These are phyloP conservation scores for Schizophyllum amplum DNA, from an alignment of 1,284 basidiomycete species.

Conservation along the genomic window DNA sequence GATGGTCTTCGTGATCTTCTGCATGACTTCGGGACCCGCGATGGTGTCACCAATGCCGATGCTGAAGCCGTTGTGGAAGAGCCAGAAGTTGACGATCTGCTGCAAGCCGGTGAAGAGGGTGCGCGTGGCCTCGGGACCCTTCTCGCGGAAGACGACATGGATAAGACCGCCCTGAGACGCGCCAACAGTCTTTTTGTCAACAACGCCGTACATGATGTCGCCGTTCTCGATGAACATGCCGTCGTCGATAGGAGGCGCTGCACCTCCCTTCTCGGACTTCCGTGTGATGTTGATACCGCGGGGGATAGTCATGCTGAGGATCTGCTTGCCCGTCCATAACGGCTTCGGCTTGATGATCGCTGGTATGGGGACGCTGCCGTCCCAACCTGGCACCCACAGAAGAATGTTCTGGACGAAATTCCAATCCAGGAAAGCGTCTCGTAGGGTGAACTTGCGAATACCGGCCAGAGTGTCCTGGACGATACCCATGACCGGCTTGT, in stretches of 20 bases:
- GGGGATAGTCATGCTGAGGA: slow-evolving; percentile 89
- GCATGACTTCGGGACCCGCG: slow-evolving; percentile 86
- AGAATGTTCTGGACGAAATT: slow-evolving; percentile 93
- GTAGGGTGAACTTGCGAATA: slow-evolving; percentile 93
- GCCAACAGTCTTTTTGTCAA: slow-evolving; percentile 98
- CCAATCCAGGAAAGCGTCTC: slow-evolving; percentile 93
- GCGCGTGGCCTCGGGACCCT: slow-evolving; percentile 90
- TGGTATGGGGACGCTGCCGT: slow-evolving; percentile 87
- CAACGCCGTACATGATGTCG: slow-evolving; percentile 91
- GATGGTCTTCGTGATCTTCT: slow-evolving; percentile 79
- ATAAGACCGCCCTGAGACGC: slow-evolving; percentile 91
- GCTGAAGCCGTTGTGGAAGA: slow-evolving; percentile 98
- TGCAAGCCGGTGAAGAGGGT: slow-evolving; percentile 93
- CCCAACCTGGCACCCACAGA: slow-evolving; percentile 97
- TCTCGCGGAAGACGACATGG: slow-evolving; percentile 97
- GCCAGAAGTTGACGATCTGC: slow-evolving; percentile 96
- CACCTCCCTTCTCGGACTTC: slow-evolving; percentile 44
- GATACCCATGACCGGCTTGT: slow-evolving; percentile 99
- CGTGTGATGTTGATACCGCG: slow-evolving; percentile 93
- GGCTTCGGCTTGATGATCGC: slow-evolving; percentile 96
- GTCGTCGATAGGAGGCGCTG: slow-evolving; percentile 68
- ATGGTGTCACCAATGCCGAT: slow-evolving; percentile 99
- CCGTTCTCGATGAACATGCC: slow-evolving; percentile 98
- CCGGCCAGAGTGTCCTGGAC: slow-evolving; percentile 99
- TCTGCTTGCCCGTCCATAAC: slow-evolving; percentile 97